phyloP scores from a whole-genome alignment of 352 stramenopile genomes.

The Globisporangium barbulae region DNA sequence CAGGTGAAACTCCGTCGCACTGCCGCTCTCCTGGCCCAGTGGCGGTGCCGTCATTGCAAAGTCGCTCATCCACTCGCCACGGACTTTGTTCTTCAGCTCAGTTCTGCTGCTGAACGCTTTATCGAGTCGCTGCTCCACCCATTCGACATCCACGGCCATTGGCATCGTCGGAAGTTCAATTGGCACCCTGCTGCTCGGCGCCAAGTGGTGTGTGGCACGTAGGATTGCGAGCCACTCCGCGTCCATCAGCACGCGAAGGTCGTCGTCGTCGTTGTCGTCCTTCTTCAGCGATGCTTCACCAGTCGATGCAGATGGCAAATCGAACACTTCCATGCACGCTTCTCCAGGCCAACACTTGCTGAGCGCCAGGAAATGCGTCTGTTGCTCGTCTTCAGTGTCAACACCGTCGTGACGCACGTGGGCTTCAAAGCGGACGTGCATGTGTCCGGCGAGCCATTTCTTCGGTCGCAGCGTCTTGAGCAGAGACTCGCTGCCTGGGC shows the following conservation, averaged over 20 bases:
- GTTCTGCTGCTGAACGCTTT: background rate
- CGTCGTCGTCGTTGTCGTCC: conserved; percentile 12
- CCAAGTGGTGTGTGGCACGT: conserved; percentile 63
- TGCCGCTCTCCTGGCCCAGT: conserved; percentile 9
- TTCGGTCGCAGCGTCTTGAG: conserved; percentile 74
- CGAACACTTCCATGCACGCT: conserved; percentile 83
- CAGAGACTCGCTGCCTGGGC: conserved; percentile 65
- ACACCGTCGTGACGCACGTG: conserved; percentile 49
- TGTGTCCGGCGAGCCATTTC: conserved; percentile 94
- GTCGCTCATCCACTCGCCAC: conserved; percentile 20
- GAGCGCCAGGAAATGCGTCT: conserved; percentile 85
- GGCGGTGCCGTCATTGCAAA: conserved; percentile 29
- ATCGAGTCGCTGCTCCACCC: conserved; percentile 22
- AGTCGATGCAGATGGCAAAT: conserved; percentile 22
- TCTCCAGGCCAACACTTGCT: conserved; percentile 91
- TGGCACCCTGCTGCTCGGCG: conserved; percentile 17
- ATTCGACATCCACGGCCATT: conserved; percentile 44
- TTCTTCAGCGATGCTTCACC: background rate
- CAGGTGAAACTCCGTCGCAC: background rate
- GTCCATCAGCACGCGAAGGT: conserved; percentile 68
- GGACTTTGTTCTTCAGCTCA: conserved; percentile 4
- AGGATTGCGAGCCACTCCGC: conserved; percentile 84
- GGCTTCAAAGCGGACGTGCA: conserved; percentile 93
- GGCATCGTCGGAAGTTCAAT: conserved; percentile 24
- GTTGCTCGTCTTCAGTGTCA: conserved; percentile 29